Evolutionary conservation across 768 basidiomycete species (phyloP), one percentile per base, ranked within the genome.

Genomic region (Panaeolus papilionaceus): DNA sequence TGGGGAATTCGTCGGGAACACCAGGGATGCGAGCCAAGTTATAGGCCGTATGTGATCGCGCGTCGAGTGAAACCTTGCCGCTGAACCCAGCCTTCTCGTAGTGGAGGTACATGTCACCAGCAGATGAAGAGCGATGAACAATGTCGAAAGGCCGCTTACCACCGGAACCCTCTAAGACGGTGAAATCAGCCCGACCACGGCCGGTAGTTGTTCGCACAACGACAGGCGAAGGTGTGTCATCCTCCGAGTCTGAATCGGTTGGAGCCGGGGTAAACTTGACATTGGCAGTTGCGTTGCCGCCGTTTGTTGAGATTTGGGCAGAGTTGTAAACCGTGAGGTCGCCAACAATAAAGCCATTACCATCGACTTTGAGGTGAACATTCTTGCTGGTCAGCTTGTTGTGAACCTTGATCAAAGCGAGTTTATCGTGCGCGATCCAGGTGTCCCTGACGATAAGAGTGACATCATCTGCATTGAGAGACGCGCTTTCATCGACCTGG

Each of bases 271-370:
- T 77, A 23, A 84, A 80, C 68, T 81, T 82, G 65, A 88, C 77
- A 72, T 86, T 85, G 40, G 82, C 72, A 47, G 82, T 74, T 16
- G 84, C 86, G 67, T 83, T 80, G 14, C 86, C 85, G 26, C 81
- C 79, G 77, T 85, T 84, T 0, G 86, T 88, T 16, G 71, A 76
- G 67, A 89, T 76, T n/a, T 73, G 69, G 1, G 84, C 80, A 66
- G 72, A 73, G 38, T 82, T 76, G 23, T 80, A 77, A 69, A 86
- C 75, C 14, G 83, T 75, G 45, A 83, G 80, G 64, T 85, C 85
- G 38, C 89, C 88, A 16, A 87, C 86, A 62, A 89, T 82, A 83
- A 85, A 89, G 23, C 88, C 89, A 47, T 58, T 58, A 37, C 83
- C 76, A 69, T 75, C 81, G 3, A 86, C 75, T 71, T 86, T 84